Evolutionary conservation across 306 rosid genomes (phyloP).

Genomic region (Echinosophora koreensis): DNA sequence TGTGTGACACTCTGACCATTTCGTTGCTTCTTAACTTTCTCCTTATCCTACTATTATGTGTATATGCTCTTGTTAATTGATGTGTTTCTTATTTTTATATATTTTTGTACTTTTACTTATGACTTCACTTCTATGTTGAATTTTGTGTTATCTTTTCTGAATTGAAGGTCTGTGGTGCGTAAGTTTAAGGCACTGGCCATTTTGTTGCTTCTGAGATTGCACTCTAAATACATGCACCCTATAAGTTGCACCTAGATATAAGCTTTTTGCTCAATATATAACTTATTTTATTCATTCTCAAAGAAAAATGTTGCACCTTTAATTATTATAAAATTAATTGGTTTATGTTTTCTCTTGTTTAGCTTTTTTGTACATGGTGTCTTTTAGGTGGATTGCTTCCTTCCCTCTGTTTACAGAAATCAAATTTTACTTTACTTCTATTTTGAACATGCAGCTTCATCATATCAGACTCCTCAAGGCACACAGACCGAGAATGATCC

Average conservation of each 20-base stretch:
- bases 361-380: not conserved
- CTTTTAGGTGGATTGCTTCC: not conserved
- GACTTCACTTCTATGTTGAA: not conserved
- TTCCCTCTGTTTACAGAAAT: not conserved
- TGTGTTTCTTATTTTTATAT: not conserved
- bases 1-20: not conserved
- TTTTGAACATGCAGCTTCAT: constrained; percentile 80
- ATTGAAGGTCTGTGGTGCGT: not conserved
- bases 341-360: not conserved
- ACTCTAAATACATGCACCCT: not conserved
- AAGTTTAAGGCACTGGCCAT: not conserved
- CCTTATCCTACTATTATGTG: not conserved
- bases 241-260: not conserved
- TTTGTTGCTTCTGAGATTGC: constrained; percentile 18
- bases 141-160: not conserved
- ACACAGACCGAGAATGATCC: constrained; percentile 89
- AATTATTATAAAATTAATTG: not conserved
- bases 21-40: not conserved
- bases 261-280: not conserved
- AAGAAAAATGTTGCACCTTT: not conserved
- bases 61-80: not conserved
- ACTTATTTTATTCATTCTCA: not conserved
- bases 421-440: constrained; percentile 40
- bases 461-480: constrained; percentile 83
- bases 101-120: not conserved